These are phyloP conservation scores for Arachnomyces sp. DNA, from an alignment of 2,329 filamentous ascomycete genomes.

Conservation along the genomic window DNA sequence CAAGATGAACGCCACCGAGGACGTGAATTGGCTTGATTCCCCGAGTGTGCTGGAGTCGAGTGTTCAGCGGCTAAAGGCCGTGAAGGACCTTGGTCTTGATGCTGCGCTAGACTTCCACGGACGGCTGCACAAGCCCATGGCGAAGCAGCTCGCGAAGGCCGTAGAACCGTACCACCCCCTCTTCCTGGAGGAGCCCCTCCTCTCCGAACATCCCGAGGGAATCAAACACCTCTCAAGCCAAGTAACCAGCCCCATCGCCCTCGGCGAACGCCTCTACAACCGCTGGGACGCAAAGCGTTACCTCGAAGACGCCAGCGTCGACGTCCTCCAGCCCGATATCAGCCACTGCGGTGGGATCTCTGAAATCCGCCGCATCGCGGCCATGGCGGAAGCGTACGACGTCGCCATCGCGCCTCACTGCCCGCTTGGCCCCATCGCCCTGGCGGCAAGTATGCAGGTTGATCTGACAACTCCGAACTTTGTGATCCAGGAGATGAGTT, in stretches of 20 bases:
- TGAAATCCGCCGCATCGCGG: slow-evolving; percentile 59
- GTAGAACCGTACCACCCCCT: slow-evolving; percentile 61
- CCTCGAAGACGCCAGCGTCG: slow-evolving; percentile 58
- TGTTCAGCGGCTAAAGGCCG: slow-evolving; percentile 58
- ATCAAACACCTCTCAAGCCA: slow-evolving; percentile 53
- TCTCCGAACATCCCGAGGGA: slow-evolving; percentile 60
- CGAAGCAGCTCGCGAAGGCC: slow-evolving; percentile 61
- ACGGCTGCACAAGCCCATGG: slow-evolving; percentile 70
- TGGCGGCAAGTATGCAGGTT: slow-evolving; percentile 64
- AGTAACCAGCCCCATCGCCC: slow-evolving; percentile 57
- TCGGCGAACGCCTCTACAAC: slow-evolving; percentile 63
- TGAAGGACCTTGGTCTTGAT: slow-evolving; percentile 62
- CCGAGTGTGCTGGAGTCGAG: slow-evolving; percentile 54
- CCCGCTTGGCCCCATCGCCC: slow-evolving; percentile 62
- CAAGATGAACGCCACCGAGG: slow-evolving; percentile 75
- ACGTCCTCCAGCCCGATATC: slow-evolving; percentile 66
- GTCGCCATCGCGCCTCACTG: slow-evolving; percentile 66
- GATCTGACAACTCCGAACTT: slow-evolving; percentile 56
- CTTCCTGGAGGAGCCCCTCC: slow-evolving; percentile 68
- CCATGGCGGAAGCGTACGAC: slow-evolving; percentile 65
- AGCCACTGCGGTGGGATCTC: slow-evolving; percentile 65
- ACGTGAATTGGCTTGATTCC: slow-evolving; percentile 68
- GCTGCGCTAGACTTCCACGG: slow-evolving; percentile 72
- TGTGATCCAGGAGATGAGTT: slow-evolving; percentile 67
- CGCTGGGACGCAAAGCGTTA: slow-evolving; percentile 68